Evolutionary conservation across 768 basidiomycete species (phyloP).

Genomic region (Glaciozyma martinii): DNA sequence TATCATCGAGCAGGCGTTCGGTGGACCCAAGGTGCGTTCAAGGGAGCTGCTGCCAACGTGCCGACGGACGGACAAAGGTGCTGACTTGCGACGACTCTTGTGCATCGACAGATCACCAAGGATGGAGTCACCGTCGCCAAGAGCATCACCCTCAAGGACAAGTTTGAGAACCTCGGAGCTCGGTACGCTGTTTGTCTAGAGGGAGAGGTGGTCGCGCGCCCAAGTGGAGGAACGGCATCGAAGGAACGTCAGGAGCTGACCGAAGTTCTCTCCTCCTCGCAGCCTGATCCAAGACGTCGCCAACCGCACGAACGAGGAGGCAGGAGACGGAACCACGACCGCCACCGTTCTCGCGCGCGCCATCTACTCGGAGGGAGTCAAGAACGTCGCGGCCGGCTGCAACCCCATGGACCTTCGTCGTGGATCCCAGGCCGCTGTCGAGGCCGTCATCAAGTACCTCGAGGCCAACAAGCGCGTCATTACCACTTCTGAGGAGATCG

Average conservation of each 20-base stretch:
- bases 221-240: constrained; percentile 5
- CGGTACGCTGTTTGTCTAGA: constrained; percentile 50
- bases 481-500: constrained; percentile 95
- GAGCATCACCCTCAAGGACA: constrained; percentile 86
- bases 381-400: constrained; percentile 98
- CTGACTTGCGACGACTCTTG: neutral
- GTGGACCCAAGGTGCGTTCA: constrained; percentile 39
- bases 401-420: constrained; percentile 99
- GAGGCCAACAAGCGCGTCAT: constrained; percentile 80
- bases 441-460: constrained; percentile 85
- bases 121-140: constrained; percentile 98
- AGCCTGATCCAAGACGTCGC: constrained; percentile 33
- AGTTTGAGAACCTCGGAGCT: constrained; percentile 97
- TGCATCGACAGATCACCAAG: constrained; percentile 74
- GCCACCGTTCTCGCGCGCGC: constrained; percentile 94
- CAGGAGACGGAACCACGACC: constrained; percentile 96
- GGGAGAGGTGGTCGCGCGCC: too few species aligned
- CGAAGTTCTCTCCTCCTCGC: neutral
- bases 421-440: constrained; percentile 94
- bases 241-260: neutral
- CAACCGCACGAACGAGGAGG: constrained; percentile 60
- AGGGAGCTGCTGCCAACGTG: neutral
- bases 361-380: constrained; percentile 96
- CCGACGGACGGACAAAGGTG: constrained; percentile 42
- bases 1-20: constrained; percentile 68